Evolutionary conservation across 129 eudicot species (phyloP).

Genomic region (Chrysanthemum lavandulifolium): DNA sequence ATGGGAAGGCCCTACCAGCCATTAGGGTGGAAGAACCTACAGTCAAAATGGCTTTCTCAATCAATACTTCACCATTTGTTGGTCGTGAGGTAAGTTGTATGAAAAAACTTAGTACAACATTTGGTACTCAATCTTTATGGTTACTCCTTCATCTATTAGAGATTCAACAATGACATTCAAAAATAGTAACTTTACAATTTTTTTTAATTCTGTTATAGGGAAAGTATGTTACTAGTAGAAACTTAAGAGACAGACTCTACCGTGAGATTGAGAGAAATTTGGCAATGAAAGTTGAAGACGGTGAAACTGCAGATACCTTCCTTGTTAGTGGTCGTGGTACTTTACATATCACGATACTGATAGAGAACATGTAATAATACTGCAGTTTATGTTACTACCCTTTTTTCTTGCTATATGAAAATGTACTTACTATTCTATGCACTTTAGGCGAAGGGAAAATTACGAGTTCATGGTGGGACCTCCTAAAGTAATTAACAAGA

Average conservation of each 20-base stretch:
- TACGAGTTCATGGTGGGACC: constrained; percentile 99
- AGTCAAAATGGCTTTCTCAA: constrained; percentile 95
- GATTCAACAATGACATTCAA: constrained; percentile 2
- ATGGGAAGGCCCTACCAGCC: constrained; percentile 84
- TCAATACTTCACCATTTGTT: constrained; percentile 95
- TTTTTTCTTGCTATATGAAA: background rate
- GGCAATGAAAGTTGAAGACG: constrained; percentile 99
- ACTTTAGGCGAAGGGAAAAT: constrained; percentile 91
- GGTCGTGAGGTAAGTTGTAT: constrained; percentile 87
- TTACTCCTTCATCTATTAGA: background rate
- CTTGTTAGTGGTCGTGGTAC: constrained; percentile 98
- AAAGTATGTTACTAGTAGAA: constrained; percentile 91
- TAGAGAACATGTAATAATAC: constrained; percentile 86
- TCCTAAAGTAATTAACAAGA: constrained; percentile 93
- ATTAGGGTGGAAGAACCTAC: constrained; percentile 95
- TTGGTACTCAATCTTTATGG: too few species aligned
- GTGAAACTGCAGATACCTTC: constrained; percentile 95
- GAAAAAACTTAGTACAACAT: background rate
- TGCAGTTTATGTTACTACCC: background rate
- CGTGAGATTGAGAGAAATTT: constrained; percentile 92
- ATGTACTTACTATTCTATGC: constrained; percentile 7
- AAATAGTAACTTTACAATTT: constrained; percentile 3
- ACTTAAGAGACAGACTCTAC: constrained; percentile 84
- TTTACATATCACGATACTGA: constrained; percentile 84
- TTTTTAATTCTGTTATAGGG: constrained; percentile 45